Percentiles rank a stretch among this genome's conserved stretches.
These are phyloP conservation scores for Lanmaoa rubissima DNA, from an alignment of 768 basidiomycete species.

Conservation along the genomic window DNA sequence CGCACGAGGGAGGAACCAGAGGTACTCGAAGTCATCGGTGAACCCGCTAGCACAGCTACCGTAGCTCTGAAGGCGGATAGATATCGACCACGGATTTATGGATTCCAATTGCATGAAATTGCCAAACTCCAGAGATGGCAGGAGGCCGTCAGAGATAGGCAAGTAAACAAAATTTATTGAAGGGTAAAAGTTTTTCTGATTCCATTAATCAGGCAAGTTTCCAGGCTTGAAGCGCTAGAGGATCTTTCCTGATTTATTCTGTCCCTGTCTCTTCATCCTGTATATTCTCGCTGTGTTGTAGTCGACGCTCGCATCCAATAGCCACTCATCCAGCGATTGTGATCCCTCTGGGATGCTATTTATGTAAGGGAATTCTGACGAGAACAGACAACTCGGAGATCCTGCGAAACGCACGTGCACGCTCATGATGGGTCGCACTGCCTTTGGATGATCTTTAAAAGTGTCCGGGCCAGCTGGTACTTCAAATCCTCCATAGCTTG, in stretches of 20 bases:
- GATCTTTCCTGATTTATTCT: slow-evolving; percentile 26
- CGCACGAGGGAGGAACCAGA: slow-evolving; percentile 56
- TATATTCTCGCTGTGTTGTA: slow-evolving; percentile 9
- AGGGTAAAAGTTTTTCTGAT: slow-evolving; percentile 4
- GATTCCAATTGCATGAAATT: slow-evolving; percentile 93
- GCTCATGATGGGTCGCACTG: not conserved
- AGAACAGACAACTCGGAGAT: not conserved
- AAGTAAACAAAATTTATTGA: slow-evolving; percentile 2
- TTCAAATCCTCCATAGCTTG: not conserved
- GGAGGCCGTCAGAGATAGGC: slow-evolving; percentile 88
- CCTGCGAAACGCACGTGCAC: not conserved
- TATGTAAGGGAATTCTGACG: slow-evolving; percentile 1
- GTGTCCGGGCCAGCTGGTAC: not conserved
- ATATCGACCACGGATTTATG: slow-evolving; percentile 92
- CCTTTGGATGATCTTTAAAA: not conserved
- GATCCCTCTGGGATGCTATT: not conserved
- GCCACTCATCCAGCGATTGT: not conserved
- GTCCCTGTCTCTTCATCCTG: not conserved
- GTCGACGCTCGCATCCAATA: slow-evolving; percentile 1
- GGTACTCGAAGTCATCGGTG: slow-evolving; percentile 55
- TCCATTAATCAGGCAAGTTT: slow-evolving; percentile 40
- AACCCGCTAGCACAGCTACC: slow-evolving; percentile 71
- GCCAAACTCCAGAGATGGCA: slow-evolving; percentile 96
- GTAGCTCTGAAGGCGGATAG: slow-evolving; percentile 89
- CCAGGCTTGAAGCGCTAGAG: slow-evolving; percentile 48